These are phyloP conservation scores for Kingdonia uniflora DNA, from an alignment of 164 flowering plant genomes.

Conservation along the genomic window DNA sequence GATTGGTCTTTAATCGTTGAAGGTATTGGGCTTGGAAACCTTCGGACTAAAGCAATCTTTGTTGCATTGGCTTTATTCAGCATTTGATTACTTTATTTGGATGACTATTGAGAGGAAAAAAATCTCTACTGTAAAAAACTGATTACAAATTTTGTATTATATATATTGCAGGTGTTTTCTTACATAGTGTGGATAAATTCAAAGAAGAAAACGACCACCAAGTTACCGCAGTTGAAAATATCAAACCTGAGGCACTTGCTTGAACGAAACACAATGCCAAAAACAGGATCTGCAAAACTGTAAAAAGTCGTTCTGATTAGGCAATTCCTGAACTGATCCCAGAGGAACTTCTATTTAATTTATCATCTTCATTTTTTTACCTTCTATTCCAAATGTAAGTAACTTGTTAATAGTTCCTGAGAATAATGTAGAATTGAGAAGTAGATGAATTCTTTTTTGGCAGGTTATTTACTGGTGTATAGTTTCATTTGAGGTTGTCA, in stretches of 20 bases:
- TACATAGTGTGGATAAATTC: constrained; percentile 48
- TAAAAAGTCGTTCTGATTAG: neutral
- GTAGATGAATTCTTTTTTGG: no score
- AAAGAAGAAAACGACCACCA: constrained; percentile 36
- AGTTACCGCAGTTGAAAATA: constrained; percentile 11
- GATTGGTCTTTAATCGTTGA: neutral
- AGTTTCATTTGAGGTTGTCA: no score
- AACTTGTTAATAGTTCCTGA: no score
- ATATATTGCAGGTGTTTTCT: constrained; percentile 47
- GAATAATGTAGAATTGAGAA: no score
- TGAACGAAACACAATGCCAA: constrained; percentile 19
- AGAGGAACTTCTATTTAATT: no score
- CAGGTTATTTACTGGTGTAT: no score
- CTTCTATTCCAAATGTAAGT: no score
- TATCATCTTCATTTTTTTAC: no score
- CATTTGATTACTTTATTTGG: neutral
- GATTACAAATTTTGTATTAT: neutral
- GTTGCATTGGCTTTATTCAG: neutral
- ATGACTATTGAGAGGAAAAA: no score
- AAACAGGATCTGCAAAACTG: constrained; percentile 12
- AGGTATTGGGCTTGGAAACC: neutral
- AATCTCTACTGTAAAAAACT: neutral
- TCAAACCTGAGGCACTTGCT: constrained; percentile 35
- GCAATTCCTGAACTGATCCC: no score
- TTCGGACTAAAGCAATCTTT: neutral